phyloP scores from a whole-genome alignment of 495 filamentous ascomycete genomes.

The Neurospora africana region DNA sequence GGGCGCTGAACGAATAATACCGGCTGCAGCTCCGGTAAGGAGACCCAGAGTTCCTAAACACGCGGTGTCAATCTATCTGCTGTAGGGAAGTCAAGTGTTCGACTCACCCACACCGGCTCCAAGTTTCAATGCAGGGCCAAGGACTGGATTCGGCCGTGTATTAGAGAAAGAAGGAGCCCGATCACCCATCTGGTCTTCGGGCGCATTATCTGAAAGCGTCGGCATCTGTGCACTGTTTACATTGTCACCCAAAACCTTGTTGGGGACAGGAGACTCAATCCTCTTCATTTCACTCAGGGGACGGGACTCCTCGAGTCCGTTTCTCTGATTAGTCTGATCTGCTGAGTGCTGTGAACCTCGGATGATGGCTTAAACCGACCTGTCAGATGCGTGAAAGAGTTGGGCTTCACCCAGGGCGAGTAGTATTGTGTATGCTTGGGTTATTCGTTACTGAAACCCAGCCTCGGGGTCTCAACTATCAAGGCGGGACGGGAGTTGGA shows the following conservation, averaged over 20 bases:
- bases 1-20: slow-evolving; percentile 52
- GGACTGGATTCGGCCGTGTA: neutral
- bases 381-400: neutral
- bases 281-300: neutral
- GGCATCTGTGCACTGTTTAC: neutral
- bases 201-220: neutral
- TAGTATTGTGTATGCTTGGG: neutral
- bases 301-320: neutral
- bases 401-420: neutral
- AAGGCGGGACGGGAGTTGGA: neutral
- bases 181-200: neutral
- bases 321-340: neutral
- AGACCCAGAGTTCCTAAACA: slow-evolving; percentile 57
- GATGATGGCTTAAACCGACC: neutral
- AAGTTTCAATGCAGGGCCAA: slow-evolving; percentile 25
- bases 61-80: neutral
- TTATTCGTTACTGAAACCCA: neutral
- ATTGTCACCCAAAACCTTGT: neutral
- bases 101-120: slow-evolving; percentile 20
- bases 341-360: neutral
- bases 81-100: neutral
- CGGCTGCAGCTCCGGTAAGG: slow-evolving; percentile 56
- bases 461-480: neutral
- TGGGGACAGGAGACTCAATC: neutral
- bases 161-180: neutral